A percentile compares a stretch with the other conserved stretches of the same genome.
phyloP scores from a whole-genome alignment of 2,329 filamentous ascomycete genomes.

The Thielaviopsis punctulata region DNA sequence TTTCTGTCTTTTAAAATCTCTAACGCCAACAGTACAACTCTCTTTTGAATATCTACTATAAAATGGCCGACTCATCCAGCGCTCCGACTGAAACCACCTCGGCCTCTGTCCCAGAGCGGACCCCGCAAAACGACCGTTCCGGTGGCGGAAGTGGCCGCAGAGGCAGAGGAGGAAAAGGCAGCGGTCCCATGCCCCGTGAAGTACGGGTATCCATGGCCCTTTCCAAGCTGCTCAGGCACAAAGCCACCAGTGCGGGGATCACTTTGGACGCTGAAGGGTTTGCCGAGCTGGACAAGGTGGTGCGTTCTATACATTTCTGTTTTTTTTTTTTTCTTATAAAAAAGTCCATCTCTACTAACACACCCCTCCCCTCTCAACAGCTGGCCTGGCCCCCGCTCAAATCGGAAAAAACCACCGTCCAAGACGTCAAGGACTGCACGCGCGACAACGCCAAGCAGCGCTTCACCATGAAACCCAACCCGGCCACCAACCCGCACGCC shows the following conservation, averaged over 20 bases:
- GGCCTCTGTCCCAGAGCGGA: too few relatives aligned
- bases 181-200: constrained; percentile 24
- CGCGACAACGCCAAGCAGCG: constrained; percentile 74
- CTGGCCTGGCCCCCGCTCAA: constrained; percentile 41
- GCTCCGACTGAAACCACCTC: too few relatives aligned
- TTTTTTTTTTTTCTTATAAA: constrained; percentile 3
- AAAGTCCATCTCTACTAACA: too few relatives aligned
- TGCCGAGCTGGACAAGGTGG: constrained; percentile 39
- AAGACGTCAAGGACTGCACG: constrained; percentile 56
- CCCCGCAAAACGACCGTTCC: too few relatives aligned
- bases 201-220: constrained; percentile 35
- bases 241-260: constrained; percentile 39
- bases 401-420: constrained; percentile 54
- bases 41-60: too few relatives aligned
- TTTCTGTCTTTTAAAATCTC: too few relatives aligned
- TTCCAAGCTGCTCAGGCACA: constrained; percentile 36
- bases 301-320: constrained; percentile 23
- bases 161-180: too few relatives aligned
- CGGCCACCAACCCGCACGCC: constrained; percentile 15
- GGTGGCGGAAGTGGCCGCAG: constrained; percentile 17
- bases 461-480: constrained; percentile 48
- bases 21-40: too few relatives aligned
- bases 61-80: too few relatives aligned
- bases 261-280: constrained; percentile 41
- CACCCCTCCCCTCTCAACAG: too few relatives aligned